A percentile compares a stretch with the other conserved stretches of the same genome.
Evolutionary conservation across 2,329 filamentous ascomycete species (phyloP).

Genomic region (Arthrobotrys iridis): DNA sequence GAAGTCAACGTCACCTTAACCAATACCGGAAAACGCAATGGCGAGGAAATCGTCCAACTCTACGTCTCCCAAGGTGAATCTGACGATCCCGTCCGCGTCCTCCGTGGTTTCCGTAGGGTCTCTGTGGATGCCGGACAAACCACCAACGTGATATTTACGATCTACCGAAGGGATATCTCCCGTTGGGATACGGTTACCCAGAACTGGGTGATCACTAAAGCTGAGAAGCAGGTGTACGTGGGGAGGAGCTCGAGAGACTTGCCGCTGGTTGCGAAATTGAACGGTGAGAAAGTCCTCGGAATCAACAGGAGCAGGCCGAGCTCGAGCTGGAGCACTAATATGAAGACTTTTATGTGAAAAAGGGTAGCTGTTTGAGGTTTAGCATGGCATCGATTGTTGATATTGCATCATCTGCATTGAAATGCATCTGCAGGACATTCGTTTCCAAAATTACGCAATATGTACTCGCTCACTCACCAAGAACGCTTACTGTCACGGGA

Average conservation of each 20-base stretch:
- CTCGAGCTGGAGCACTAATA: background rate
- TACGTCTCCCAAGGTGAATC: conserved; percentile 84
- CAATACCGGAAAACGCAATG: conserved; percentile 73
- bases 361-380: background rate
- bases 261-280: conserved; percentile 34
- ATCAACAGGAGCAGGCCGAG: background rate
- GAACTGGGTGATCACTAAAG: conserved; percentile 73
- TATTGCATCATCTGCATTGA: background rate
- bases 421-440: background rate
- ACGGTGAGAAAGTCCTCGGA: background rate
- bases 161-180: conserved; percentile 76
- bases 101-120: conserved; percentile 84
- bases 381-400: no score
- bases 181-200: conserved; percentile 75
- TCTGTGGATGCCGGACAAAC: conserved; percentile 72
- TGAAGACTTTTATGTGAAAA: background rate
- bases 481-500: no score
- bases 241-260: conserved; percentile 50
- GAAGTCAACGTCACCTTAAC: conserved; percentile 73
- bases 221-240: conserved; percentile 59
- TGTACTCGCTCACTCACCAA: background rate
- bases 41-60: conserved; percentile 79
- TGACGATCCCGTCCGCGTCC: conserved; percentile 72
- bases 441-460: background rate
- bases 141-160: conserved; percentile 67